Evolutionary conservation across 1,284 basidiomycete genomes (phyloP), one percentile per base, ranked within the genome.

Genomic region (Ganoderma sinense): DNA sequence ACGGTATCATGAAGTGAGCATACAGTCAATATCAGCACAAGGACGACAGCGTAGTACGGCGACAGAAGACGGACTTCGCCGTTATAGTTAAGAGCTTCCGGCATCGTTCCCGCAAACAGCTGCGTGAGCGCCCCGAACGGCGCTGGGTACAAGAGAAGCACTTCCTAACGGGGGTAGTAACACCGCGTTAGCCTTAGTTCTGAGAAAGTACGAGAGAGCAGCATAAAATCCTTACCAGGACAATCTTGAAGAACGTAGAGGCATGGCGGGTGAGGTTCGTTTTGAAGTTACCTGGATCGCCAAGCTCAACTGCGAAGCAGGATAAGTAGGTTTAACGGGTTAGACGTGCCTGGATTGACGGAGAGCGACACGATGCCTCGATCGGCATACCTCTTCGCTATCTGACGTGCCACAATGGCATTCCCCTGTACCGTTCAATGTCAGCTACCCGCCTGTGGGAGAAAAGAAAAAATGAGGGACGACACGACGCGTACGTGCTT

Each of bases 401-500:
- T 68, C 33, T 68, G 66, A 7, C 66, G 66, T 7, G 62, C 66
- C 1, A 68, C 66, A 13, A 68, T 45, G n/a, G 63, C 62, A 26
- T 68, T 68, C n/a, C 29, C 66, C 33, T 68, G 23, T 16, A 1
- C 0, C 70, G 33, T 33, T 33, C 33, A 33, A 33, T 33, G 33
- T 33, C 33, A 33, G 7, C 33, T 33, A 7, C 7, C 33, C 33
- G 33, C 33, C 33, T 4, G 33, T 33, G 3, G 23, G n/a, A 14
- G 6, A 14, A 33, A 23, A 8, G 10, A 31, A 51, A 26, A 13
- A 2, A 51, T n/a, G n/a, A n/a, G n/a, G n/a, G n/a, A n/a, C n/a
- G n/a, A n/a, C n/a, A 13, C 8, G 41, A 33, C 39, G 76, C 70
- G 36, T 29, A 79, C 85, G 73, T 83, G 80, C 75, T 88, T 88